Base-by-base conservation (phyloP, 768 basidiomycete genomes). In the Daedaleopsis nitida region DNA sequence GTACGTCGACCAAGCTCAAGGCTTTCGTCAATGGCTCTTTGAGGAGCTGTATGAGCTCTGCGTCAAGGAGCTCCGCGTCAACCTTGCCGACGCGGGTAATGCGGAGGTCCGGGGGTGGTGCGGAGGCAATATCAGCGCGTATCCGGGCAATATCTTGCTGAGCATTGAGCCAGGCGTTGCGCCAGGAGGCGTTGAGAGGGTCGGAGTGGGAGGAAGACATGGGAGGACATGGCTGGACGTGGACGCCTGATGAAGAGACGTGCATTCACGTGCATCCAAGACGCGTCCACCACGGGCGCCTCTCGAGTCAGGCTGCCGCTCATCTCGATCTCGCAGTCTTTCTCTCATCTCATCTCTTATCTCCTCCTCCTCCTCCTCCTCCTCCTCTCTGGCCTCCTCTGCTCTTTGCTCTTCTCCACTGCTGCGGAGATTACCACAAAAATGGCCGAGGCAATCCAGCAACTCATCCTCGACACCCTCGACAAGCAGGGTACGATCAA, bases 1-100 rank as follows among this genome's bases (percentile, higher is more conserved):
- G 63, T 74, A 94, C 93, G 65, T 84, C 83, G 52, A 92, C 76
- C 14, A 86, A 75, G 24, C 82, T 79, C 21, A 96, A 74, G 1
- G 94, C 86, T 60, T 83, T 89, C 63, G 79, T 78, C 51, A 98
- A 73, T n/a, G 94, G 95, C 56, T 91, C 91, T 68, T 85, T 86
- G 35, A 98, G 80, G 61, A 97, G 76, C 32, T 86, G 82, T 35
- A 90, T 85, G 17, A 98, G 83, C 64, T 97, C 94, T 65, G 88
- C 85, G 76, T 98, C 96, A 51, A 98, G 82, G 23, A 96, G 80
- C 67, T 94, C 89, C 3, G 96, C 86, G 73, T 98, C 96, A 55
- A 98, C 85, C 73, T 96, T 92, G 9, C 91, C 90, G 51, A 98
- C 94, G 47, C 95, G 90, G 24, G 86, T 78, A 34, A 88, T 76